phyloP scores from a whole-genome alignment of 2,329 filamentous ascomycete species.

The Fusarium duplospermum region DNA sequence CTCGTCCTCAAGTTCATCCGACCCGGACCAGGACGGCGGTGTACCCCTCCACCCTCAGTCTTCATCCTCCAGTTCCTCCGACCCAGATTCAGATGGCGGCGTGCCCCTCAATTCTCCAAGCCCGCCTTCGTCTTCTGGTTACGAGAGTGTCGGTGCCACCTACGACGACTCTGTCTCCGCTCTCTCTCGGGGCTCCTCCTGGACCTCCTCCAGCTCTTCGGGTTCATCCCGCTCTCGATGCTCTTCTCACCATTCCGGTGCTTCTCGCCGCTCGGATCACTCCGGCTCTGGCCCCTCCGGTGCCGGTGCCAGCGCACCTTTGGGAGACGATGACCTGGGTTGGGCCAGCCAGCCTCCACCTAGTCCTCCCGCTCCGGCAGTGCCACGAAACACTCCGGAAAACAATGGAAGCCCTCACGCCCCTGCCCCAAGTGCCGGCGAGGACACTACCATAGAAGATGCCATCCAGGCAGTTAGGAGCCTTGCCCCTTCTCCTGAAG shows the following conservation, averaged over 20 bases:
- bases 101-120: background rate
- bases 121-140: background rate
- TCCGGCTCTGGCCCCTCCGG: background rate
- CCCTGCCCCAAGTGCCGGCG: background rate
- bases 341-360: background rate
- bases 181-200: background rate
- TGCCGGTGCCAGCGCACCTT: background rate
- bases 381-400: too few species aligned
- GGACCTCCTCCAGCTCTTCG: background rate
- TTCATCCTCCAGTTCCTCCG: background rate
- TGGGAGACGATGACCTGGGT: background rate
- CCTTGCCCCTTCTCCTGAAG: background rate
- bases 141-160: background rate
- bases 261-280: background rate
- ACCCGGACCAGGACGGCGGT: background rate
- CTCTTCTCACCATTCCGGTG: background rate
- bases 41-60: background rate
- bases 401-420: too few species aligned
- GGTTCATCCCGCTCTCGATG: background rate
- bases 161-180: background rate
- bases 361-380: background rate
- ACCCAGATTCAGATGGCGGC: background rate
- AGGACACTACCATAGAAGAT: background rate
- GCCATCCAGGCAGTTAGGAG: background rate
- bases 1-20: background rate